These are phyloP conservation scores for Pilatotrama ljubarskyi DNA, from an alignment of 768 basidiomycete species.

Conservation along the genomic window DNA sequence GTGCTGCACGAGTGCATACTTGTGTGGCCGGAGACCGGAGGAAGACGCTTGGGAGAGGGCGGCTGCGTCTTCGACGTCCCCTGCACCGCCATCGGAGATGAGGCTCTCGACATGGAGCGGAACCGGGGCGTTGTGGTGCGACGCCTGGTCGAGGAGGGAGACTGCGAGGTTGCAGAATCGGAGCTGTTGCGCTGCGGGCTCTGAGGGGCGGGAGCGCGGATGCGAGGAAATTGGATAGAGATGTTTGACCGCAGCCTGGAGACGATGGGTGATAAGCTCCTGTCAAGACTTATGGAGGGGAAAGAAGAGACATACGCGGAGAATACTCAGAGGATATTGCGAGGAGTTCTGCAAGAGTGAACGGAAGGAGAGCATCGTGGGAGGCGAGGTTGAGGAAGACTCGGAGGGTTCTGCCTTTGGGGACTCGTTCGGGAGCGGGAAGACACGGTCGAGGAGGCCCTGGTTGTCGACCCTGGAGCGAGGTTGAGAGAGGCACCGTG, in stretches of 20 bases:
- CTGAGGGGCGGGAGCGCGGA: conserved; percentile 61
- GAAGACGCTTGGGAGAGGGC: conserved; percentile 34
- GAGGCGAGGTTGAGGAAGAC: conserved; percentile 22
- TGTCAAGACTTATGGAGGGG: not conserved
- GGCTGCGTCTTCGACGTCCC: conserved; percentile 28
- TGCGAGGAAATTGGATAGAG: conserved; percentile 69
- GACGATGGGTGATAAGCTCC: conserved; percentile 4
- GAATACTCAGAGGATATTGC: conserved; percentile 52
- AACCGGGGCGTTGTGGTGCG: conserved; percentile 46
- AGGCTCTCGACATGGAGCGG: conserved; percentile 49
- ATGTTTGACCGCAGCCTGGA: conserved; percentile 62
- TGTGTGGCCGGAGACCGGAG: conserved; percentile 37
- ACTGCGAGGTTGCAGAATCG: conserved; percentile 74
- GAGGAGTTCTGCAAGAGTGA: conserved; percentile 54
- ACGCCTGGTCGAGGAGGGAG: conserved; percentile 71
- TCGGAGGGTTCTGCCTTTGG: conserved; percentile 44
- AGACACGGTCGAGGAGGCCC: conserved; percentile 78
- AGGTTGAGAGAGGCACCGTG: conserved; percentile 12
- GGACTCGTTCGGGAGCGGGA: conserved; percentile 50
- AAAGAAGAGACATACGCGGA: conserved; percentile 49
- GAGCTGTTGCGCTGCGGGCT: conserved; percentile 66
- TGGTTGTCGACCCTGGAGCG: conserved; percentile 63
- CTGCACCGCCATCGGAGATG: conserved; percentile 30
- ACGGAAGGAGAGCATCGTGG: conserved; percentile 48
- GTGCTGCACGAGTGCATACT: conserved; percentile 78